These are phyloP conservation scores for Vitis rupestris DNA, from an alignment of 164 flowering plant species.

Conservation along the genomic window DNA sequence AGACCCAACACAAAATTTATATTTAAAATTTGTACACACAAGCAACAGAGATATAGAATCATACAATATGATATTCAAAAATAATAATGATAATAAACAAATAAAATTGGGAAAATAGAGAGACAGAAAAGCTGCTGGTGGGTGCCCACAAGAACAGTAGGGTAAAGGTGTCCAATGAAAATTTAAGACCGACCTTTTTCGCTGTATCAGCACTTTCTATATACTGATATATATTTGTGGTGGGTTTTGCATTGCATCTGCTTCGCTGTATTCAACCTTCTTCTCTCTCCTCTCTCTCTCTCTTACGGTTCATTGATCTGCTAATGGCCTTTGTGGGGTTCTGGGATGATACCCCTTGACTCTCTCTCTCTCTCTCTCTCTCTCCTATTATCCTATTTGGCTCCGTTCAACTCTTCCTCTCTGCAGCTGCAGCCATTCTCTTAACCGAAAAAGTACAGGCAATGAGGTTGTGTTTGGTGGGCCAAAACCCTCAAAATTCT, in stretches of 20 bases:
- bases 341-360: constrained; percentile 9
- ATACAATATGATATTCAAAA: background rate
- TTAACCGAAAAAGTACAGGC: constrained; percentile 26
- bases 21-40: background rate
- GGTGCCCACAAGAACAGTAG: constrained; percentile 34
- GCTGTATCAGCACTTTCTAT: constrained; percentile 23
- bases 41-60: background rate
- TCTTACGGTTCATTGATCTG: constrained; percentile 6
- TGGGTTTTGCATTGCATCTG: constrained; percentile 26
- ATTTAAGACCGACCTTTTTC: constrained; percentile 18
- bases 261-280: constrained; percentile 66
- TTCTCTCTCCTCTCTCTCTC: constrained; percentile 4
- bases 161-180: constrained; percentile 35
- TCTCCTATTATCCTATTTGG: background rate
- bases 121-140: constrained; percentile 39
- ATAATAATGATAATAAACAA: background rate
- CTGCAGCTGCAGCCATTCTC: constrained; percentile 22
- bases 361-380: constrained; percentile 5
- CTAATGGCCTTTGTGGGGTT: constrained; percentile 16
- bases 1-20: background rate
- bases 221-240: constrained; percentile 7
- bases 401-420: constrained; percentile 14
- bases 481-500: constrained; percentile 16
- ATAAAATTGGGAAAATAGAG: constrained; percentile 4
- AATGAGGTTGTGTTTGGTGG: constrained; percentile 7